Evolutionary conservation across 345 rosid species (phyloP).

Genomic region (Cardamine chenopodiifolia): DNA sequence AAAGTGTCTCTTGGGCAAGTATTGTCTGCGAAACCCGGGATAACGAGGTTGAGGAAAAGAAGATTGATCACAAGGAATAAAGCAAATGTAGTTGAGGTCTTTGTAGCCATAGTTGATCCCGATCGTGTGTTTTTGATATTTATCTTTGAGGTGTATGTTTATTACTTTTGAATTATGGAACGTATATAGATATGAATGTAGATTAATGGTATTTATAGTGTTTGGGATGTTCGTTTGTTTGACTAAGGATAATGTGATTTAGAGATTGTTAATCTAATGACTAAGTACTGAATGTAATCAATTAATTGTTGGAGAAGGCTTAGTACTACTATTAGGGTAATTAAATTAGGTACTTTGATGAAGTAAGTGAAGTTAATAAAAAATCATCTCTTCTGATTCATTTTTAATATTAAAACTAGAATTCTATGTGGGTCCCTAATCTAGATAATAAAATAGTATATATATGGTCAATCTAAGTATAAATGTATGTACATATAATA

Average conservation of each 20-base stretch:
- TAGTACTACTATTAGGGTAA: neutral
- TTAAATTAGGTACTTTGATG: neutral
- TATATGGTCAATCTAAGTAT: neutral
- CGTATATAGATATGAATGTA: slow-evolving; percentile 3
- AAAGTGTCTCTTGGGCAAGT: slow-evolving; percentile 38
- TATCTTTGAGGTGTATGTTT: slow-evolving; percentile 6
- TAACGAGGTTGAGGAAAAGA: slow-evolving; percentile 39
- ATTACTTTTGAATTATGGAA: slow-evolving; percentile 14
- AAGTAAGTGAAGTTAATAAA: neutral
- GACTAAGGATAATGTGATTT: neutral
- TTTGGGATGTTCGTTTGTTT: neutral
- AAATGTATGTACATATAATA: neutral
- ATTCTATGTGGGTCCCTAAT: neutral
- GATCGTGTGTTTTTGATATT: slow-evolving; percentile 7
- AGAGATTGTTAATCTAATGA: neutral
- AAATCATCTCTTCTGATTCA: neutral
- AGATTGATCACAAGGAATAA: slow-evolving; percentile 43
- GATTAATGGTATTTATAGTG: slow-evolving; percentile 12
- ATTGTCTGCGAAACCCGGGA: neutral
- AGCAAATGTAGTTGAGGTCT: slow-evolving; percentile 31
- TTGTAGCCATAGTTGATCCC: slow-evolving; percentile 39
- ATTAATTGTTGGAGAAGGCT: neutral
- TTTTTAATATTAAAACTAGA: neutral
- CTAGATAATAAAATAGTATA: neutral
- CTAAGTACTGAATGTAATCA: neutral